Evolutionary conservation across 495 filamentous ascomycete genomes (phyloP), one percentile per base, ranked within the genome.

Genomic region (Penicillium angulare): DNA sequence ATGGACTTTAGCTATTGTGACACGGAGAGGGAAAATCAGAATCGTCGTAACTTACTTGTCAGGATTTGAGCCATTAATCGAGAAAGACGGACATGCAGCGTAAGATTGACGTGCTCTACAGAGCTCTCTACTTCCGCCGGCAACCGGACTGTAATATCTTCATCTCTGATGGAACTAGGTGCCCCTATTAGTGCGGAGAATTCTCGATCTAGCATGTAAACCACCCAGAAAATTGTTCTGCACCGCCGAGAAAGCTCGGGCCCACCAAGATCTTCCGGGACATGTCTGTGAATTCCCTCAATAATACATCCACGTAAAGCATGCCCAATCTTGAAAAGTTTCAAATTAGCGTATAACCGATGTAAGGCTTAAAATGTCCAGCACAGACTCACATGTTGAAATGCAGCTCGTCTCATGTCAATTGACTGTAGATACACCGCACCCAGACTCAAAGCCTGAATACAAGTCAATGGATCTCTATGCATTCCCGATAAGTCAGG

Each of bases 181-280:
- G 66, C 68, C 7, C 66, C 69, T 15, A 73, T 70, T 2, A 68
- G 41, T 23, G 69, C 64, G 4, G 64, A 62, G 29, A 69, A 67
- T 18, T 73, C 66, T 17, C 69, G 45, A 36, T 73, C 69, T 1
- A 73, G 56, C 55, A 73, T 62, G 17, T 73, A 73, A 3, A 71
- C 68, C 3, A 65, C 65, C 69, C 69, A 73, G 27, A 69, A 73
- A n/a, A 66, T 63, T 7, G 57, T 64, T 31, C 63, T 54, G 42
- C 61, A 71, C 23, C 69, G 61, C 20, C 60, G 48, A 9, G 64
- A 65, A 7, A 62, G 51, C 16, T 61, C 49, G 5, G 52, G 55
- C 21, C 64, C 55, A 21, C 60, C 43, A 38, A 59, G 27, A 22
- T 61, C 52, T 42, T 63, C 58, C 3, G 67, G 63, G 7, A 67